Evolutionary conservation across 441 rosid species (phyloP), one percentile per base, ranked within the genome.

Genomic region (Biscutella auriculata): DNA sequence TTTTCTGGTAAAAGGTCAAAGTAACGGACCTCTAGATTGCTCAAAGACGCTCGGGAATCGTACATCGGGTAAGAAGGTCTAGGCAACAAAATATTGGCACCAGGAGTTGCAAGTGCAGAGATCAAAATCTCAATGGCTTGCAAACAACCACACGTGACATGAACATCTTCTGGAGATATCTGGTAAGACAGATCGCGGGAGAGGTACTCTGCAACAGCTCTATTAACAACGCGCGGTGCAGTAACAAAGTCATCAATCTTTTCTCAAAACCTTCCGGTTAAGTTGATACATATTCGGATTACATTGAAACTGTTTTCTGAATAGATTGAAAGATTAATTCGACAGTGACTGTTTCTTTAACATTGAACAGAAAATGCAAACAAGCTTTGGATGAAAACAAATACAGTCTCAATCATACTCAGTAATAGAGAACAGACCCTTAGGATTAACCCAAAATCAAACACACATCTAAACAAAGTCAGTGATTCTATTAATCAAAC

Each of bases 121-220:
- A 77, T 11, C 45, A 73, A 32, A 47, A 76, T 28, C 53, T 81
- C 82, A 2, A 77, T 73, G 29, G 81, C 77, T 40, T 81, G 84
- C 1, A 13, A 17, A 46, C 90, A 76, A 37, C 84, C 84, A 13
- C 52, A 37, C 8, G 84, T 79, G 4, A 80, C 33, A 67, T 56
- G 73, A 19, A 81, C 67, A 69, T 69, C 74, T n/a, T 47, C 72
- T 8, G 81, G 72, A 4, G 82, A 77, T 65, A 84, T 55, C 46
- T 70, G 23, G 69, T 77, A 72, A 3, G 86, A 81, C 8, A 84
- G 79, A 42, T 75, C 84, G 0, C 15, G 65, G 1, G 65, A 76
- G 3, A 87, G 81, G 65, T 81, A 74, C 23, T 76, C 84, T 13
- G 92, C 85, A 47, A 84, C 68, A 9, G 82, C 85, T 73, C 93